Evolutionary conservation across 805 yeast genomes (phyloP).

Genomic region (Candida silvicultrix): DNA sequence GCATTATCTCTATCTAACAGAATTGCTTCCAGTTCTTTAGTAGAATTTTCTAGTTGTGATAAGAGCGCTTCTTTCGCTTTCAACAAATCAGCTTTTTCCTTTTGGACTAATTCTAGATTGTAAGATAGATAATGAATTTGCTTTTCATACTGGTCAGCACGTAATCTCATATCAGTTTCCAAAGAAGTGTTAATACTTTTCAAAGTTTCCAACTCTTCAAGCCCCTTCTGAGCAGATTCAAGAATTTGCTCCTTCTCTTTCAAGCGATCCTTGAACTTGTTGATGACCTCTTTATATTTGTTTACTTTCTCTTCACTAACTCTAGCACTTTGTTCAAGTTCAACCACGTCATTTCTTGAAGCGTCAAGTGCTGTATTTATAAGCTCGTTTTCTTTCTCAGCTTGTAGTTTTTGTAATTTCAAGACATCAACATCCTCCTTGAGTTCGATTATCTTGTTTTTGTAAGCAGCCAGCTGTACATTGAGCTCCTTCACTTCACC

Average conservation of each 20-base stretch:
- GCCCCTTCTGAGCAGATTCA: constrained; percentile 1
- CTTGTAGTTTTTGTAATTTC: constrained; percentile 13
- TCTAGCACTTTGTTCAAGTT: not conserved
- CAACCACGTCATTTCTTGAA: not conserved
- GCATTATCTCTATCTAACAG: constrained; percentile 1
- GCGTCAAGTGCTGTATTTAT: constrained; percentile 9
- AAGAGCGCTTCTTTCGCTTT: constrained; percentile 7
- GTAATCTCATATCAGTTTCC: not conserved
- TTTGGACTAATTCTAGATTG: not conserved
- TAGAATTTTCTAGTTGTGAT: not conserved
- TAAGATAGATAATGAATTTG: not conserved
- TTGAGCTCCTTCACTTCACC: constrained; percentile 9
- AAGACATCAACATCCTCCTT: constrained; percentile 15
- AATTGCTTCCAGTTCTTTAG: not conserved
- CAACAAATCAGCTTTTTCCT: constrained; percentile 7
- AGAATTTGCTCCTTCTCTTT: constrained; percentile 5
- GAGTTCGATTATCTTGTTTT: constrained; percentile 13
- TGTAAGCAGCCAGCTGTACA: constrained; percentile 7
- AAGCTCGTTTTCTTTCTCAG: constrained; percentile 12
- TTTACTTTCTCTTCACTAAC: constrained; percentile 8
- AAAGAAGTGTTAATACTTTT: not conserved
- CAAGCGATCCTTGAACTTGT: constrained; percentile 17
- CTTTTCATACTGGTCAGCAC: not conserved
- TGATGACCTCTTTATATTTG: constrained; percentile 12
- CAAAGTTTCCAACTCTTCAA: constrained; percentile 3